These are phyloP conservation scores for Candida stauntonica DNA, from an alignment of 805 yeast species.

Conservation along the genomic window DNA sequence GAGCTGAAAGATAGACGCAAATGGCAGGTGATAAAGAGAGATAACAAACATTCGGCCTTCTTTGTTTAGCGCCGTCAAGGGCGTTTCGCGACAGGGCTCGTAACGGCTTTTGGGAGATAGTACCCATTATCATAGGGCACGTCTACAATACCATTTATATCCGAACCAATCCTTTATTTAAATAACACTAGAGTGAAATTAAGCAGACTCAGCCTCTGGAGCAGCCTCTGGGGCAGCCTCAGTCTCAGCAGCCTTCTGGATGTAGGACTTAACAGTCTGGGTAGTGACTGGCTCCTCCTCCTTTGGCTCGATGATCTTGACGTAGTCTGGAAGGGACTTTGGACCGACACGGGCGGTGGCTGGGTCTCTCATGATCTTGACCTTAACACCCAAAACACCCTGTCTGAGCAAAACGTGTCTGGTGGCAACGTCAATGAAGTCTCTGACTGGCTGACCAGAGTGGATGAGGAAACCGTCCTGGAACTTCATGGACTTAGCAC, in stretches of 20 bases:
- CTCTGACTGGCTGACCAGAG: conserved; percentile 99
- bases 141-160: no score
- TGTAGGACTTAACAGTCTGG: conserved; percentile 80
- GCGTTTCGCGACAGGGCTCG: not conserved
- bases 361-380: conserved; percentile 99
- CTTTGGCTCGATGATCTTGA: conserved; percentile 89
- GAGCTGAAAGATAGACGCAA: not conserved
- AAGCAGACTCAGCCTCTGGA: conserved; percentile 23
- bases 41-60: no score
- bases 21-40: no score
- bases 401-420: conserved; percentile 99
- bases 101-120: not conserved
- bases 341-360: conserved; percentile 81
- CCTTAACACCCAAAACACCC: conserved; percentile 99
- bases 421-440: conserved; percentile 97
- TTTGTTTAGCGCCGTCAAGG: no score
- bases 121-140: no score
- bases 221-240: conserved; percentile 14
- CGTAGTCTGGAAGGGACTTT: conserved; percentile 92
- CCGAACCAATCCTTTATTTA: no score
- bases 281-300: conserved; percentile 79
- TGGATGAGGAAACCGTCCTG: conserved; percentile 99
- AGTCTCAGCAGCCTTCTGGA: conserved; percentile 28
- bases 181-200: no score
- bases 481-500: conserved; percentile 99